Conservation (phyloP, 2,329 filamentous ascomycete species). For the Xylariaceae sp. region DNA sequence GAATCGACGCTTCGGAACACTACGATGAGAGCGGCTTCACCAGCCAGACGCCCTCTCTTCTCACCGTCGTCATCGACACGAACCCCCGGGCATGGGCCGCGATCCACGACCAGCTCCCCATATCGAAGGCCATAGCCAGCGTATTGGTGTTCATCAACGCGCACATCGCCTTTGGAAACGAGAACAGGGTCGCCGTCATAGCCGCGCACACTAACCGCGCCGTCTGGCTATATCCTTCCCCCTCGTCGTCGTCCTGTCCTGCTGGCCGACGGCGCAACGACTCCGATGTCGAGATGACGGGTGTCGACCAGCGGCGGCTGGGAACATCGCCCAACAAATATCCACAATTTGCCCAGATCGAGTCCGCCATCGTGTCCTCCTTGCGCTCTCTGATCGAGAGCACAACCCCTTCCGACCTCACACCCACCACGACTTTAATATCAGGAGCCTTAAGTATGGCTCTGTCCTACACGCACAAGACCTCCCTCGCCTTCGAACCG, state of each 20-base stretch:
- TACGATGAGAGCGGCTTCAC: conserved; percentile 47
- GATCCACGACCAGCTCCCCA: conserved; percentile 65
- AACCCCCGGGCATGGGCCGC: conserved; percentile 92
- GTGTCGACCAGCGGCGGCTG: conserved; percentile 29
- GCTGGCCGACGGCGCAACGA: conserved; percentile 17
- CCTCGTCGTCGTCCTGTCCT: conserved; percentile 29
- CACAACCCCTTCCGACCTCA: conserved; percentile 60
- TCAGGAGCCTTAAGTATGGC: conserved; percentile 88
- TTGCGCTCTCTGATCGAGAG: conserved; percentile 66
- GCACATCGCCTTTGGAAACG: conserved; percentile 87
- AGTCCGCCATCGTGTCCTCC: conserved; percentile 70
- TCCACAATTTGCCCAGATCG: conserved; percentile 82
- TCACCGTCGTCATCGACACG: conserved; percentile 89
- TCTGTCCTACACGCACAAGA: conserved; percentile 84
- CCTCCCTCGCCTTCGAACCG: conserved; percentile 58
- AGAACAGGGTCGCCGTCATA: conserved; percentile 87
- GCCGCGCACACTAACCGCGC: conserved; percentile 84
- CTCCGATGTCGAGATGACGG: conserved; percentile 55
- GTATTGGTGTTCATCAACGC: conserved; percentile 96
- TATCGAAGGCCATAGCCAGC: conserved; percentile 79
- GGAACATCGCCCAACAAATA: conserved; percentile 73
- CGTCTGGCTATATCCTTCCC: conserved; percentile 78
- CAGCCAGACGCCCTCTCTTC: conserved; percentile 67
- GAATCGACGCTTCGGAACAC: conserved; percentile 54
- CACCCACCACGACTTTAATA: conserved; percentile 73